A percentile compares a stretch with the other conserved stretches of the same genome.
Evolutionary conservation across 208 protist genomes (phyloP).

Genomic region (Leishmania arabica): DNA sequence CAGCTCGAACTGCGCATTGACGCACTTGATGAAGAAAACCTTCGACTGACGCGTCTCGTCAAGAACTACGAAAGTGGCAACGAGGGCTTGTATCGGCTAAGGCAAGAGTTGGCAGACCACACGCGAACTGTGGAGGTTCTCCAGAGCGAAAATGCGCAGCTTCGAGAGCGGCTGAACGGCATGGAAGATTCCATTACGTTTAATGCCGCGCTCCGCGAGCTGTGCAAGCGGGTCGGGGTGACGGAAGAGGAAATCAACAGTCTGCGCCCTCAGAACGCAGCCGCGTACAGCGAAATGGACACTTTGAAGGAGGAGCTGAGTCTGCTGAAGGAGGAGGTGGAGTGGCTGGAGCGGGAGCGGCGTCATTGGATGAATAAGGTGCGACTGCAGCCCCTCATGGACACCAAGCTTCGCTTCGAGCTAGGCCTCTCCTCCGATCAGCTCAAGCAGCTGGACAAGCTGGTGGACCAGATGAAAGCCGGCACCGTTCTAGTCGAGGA

Average conservation of each 20-base stretch:
- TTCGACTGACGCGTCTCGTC: conserved; percentile 50
- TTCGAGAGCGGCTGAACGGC: conserved; percentile 75
- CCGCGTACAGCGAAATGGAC: conserved; percentile 79
- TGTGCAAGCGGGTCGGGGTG: conserved; percentile 78
- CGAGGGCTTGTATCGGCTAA: conserved; percentile 70
- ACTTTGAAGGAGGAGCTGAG: conserved; percentile 76
- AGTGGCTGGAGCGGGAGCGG: conserved; percentile 88
- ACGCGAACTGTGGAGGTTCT: conserved; percentile 67
- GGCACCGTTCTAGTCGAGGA: conserved; percentile 67
- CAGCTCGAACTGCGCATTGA: conserved; percentile 71
- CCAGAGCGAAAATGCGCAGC: conserved; percentile 79
- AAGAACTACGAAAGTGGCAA: conserved; percentile 80
- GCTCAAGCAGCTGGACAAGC: conserved; percentile 74
- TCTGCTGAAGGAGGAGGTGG: conserved; percentile 84
- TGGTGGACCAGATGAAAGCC: conserved; percentile 87
- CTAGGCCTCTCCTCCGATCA: conserved; percentile 84
- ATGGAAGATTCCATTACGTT: conserved; percentile 89
- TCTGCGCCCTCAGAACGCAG: conserved; percentile 58
- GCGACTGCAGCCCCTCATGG: conserved; percentile 85
- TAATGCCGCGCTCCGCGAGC: conserved; percentile 78
- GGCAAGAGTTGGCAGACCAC: conserved; percentile 58
- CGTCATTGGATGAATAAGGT: conserved; percentile 92
- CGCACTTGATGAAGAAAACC: conserved; percentile 69
- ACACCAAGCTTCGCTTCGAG: conserved; percentile 86
- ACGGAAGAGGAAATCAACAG: conserved; percentile 89